These are phyloP conservation scores for Coemansia sp. DNA, from an alignment of 192 early-diverging fungal species.

Conservation along the genomic window DNA sequence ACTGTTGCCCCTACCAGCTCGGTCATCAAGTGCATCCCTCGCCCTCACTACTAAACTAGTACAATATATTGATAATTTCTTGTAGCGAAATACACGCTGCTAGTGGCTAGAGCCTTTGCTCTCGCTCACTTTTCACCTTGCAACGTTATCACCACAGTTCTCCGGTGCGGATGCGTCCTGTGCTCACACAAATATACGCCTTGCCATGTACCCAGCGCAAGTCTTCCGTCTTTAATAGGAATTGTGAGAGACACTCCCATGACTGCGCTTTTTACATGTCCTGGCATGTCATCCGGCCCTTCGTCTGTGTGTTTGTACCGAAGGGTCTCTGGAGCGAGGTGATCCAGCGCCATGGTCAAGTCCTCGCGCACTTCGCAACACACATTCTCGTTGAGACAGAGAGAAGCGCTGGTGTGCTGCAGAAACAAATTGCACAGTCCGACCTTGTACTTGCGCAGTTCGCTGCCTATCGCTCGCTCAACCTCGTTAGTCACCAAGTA, in stretches of 20 bases:
- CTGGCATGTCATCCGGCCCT: conserved; percentile 90
- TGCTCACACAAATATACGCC: conserved; percentile 79
- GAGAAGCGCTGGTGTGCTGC: conserved; percentile 86
- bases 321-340: conserved; percentile 73
- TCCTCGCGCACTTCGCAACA: conserved; percentile 73
- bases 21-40: conserved; percentile 35
- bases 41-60: conserved; percentile 4
- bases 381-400: conserved; percentile 85
- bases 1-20: too few species aligned
- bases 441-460: conserved; percentile 61
- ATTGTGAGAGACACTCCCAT: conserved; percentile 82
- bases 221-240: conserved; percentile 71
- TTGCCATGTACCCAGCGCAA: conserved; percentile 84
- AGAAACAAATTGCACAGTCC: conserved; percentile 87
- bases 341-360: conserved; percentile 82
- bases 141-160: conserved; percentile 68
- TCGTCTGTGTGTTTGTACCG: conserved; percentile 80
- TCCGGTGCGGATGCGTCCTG: conserved; percentile 53
- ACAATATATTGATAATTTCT: neutral
- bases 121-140: conserved; percentile 77
- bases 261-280: conserved; percentile 79
- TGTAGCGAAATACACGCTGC: too few species aligned
- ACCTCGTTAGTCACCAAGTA: conserved; percentile 75
- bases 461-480: conserved; percentile 41
- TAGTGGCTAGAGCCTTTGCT: too few species aligned